phyloP scores from a whole-genome alignment of 768 basidiomycete species.

The Multifurca ochricompacta region DNA sequence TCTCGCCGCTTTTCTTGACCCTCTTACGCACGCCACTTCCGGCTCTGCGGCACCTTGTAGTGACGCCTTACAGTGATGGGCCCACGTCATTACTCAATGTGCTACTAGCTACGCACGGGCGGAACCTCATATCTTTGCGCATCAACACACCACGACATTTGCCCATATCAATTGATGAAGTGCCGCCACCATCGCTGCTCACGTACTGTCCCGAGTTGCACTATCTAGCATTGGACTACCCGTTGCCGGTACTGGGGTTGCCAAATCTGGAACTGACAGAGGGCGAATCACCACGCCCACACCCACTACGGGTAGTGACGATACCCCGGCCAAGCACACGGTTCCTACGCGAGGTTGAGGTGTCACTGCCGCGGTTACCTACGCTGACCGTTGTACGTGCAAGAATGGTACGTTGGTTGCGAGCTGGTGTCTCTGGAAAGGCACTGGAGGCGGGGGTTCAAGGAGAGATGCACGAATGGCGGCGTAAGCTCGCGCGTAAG shows the following conservation, averaged over 20 bases:
- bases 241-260: conserved; percentile 46
- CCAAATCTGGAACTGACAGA: conserved; percentile 16
- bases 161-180: conserved; percentile 52
- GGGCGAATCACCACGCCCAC: conserved; percentile 13
- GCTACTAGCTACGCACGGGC: conserved; percentile 56
- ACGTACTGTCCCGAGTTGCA: conserved; percentile 44
- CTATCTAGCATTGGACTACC: conserved; percentile 68
- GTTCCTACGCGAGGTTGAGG: conserved; percentile 50
- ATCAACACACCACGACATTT: conserved; percentile 51
- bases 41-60: conserved; percentile 49
- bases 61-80: conserved; percentile 66
- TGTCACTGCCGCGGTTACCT: conserved; percentile 48
- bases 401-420: conserved; percentile 67
- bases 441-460: conserved; percentile 73
- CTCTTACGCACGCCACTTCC: conserved; percentile 57
- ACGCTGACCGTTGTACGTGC: conserved; percentile 48
- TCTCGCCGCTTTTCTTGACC: conserved; percentile 52
- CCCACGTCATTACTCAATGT: conserved; percentile 49
- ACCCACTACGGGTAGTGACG: conserved; percentile 55
- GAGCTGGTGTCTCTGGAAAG: conserved; percentile 52
- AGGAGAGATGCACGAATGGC: conserved; percentile 75
- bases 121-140: conserved; percentile 48
- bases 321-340: conserved; percentile 64
- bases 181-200: conserved; percentile 40
- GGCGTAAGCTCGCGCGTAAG: conserved; percentile 47